Base-by-base conservation (phyloP, 2,329 filamentous ascomycete genomes). In the Xylariaceae sp. region DNA sequence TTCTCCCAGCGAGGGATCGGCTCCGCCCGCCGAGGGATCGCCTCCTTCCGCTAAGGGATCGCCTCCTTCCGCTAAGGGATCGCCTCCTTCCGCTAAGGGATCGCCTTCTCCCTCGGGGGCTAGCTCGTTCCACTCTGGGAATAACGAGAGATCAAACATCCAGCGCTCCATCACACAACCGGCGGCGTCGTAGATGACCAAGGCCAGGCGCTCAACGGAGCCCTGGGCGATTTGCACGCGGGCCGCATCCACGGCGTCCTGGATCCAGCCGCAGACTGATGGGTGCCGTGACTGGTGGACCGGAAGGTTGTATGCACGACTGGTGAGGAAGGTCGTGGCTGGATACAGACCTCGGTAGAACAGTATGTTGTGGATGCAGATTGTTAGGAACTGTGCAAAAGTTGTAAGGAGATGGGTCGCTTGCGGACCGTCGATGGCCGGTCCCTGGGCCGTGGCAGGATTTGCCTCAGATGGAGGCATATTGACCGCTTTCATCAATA, bases 221-320 rank as follows among this genome's bases (percentile, higher is more conserved):
- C 71, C 73, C 8, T 69, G 73, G 33, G 84, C 71, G 24, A 95
- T 71, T 64, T 94, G 83, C 3, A 68, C 70, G 43, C 77, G 71
- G 15, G 88, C 76, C 24, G 87, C 83, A 46, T 79, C 68, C 29
- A 92, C 76, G 50, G 88, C 87, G 59, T 92, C 85, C 57, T 73
- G 77, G 62, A 95, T 80, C 85, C 89, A 96, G 54, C 78, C 69
- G 70, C 87, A 94, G 48, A 95, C 84, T 52, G 78, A 77, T 0
- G 89, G 87, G 62, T 95, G 88, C 41, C 88, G 83, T 44, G 80
- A 90, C 60, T 95, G 88, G 53, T 85, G 83, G 31, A 94, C 83
- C 19, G 87, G 76, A 42, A 88, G 81, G 65, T 90, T 88, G 70
- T 89, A 89, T 54, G 86, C 88, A 48, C 83, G 78, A 27, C 83